Evolutionary conservation across 2,329 filamentous ascomycete genomes (phyloP), one percentile per base, ranked within the genome.

Genomic region (Phaeosphaeria sp.): DNA sequence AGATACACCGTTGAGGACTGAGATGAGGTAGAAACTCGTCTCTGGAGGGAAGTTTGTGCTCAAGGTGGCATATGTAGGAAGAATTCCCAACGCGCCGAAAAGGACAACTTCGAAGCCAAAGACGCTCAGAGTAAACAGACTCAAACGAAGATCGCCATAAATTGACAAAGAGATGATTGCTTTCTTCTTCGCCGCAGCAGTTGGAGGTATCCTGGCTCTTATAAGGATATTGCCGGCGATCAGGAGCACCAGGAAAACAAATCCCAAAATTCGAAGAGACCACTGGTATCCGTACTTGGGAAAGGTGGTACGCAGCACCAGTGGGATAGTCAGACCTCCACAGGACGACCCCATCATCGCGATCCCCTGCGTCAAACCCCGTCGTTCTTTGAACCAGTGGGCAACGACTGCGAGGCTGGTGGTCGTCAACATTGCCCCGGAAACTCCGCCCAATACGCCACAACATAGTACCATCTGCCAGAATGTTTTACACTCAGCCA

Each of bases 381-480:
- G 60, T 18, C 76, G 58, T 36, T 68, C 59, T 50, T 74, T 76
- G 67, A 80, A 77, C 75, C 75, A 78, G 58, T 80, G 73, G 23
- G 75, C 72, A 11, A 80, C 69, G 18, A 62, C 72, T 0, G 73
- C 72, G 3, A 78, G 62, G 15, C 69, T 67, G 1, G 73, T 77
- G 1, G 77, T 79, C 18, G 75, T 72, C 43, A 80, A 62, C 55
- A 80, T 68, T 1, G 78, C 78, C 1, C 72, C 75, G 0, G 76
- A 69, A 1, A 78, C 58, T 0, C 79, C 80, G 9, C 74, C 77
- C 0, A 81, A 61, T 1, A 82, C 59, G 3, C 74, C 75, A 54
- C 75, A 77, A 25, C 73, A 73, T 0, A 81, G 65, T 10, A 81
- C 64, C 61, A 81, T 75, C 30, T 81, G 80, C 68, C 77, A 82